Evolutionary conservation across 2,329 filamentous ascomycete species (phyloP), one percentile per base, ranked within the genome.

Genomic region (Acrocalymma vagum): DNA sequence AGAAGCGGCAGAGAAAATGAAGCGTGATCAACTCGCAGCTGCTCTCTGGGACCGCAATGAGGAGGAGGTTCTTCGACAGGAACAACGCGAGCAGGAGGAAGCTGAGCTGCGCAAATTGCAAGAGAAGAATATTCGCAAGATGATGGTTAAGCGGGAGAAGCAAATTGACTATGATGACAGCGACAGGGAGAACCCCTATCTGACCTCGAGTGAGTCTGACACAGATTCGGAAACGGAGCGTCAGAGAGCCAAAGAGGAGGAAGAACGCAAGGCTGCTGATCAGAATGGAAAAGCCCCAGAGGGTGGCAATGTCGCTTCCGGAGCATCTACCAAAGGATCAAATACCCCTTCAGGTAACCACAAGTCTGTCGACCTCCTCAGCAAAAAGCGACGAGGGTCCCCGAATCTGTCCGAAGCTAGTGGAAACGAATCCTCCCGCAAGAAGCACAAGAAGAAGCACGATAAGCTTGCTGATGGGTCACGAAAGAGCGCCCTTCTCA

Each of bases 131-230:
- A 80, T 91, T 5, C 85, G 88, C 43, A 95, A 95, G 71, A 85
- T 87, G 9, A 78, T 97, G 9, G 85, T 87, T 56, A 93, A 88
- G 72, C 82, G 89, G 36, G 94, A 96, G 70, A 88, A 90, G 68
- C 89, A 95, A 55, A 86, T 84, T 53, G 88, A 94, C 48, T 96
- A 96, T 62, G 87, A 93, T 48, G 95, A 95, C 62, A 88, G 89
- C 58, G 87, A 84, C 52, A 81, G 78, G 40, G 80, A 85, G 72
- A 82, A 62, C 27, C 51, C 56, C 13, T 72, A 70, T 34, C 60
- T 56, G 11, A 62, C 62, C 9, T 42, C 50, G 23, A 61, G 49
- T 24, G 62, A 67, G 9, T 64, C 59, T 1, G 64, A 72, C 9
- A 69, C 56, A 9, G 81, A 87, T 45, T 84, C 82, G 28, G 85